phyloP scores from a whole-genome alignment of 1,284 basidiomycete species.

The Meripilus lineatus region DNA sequence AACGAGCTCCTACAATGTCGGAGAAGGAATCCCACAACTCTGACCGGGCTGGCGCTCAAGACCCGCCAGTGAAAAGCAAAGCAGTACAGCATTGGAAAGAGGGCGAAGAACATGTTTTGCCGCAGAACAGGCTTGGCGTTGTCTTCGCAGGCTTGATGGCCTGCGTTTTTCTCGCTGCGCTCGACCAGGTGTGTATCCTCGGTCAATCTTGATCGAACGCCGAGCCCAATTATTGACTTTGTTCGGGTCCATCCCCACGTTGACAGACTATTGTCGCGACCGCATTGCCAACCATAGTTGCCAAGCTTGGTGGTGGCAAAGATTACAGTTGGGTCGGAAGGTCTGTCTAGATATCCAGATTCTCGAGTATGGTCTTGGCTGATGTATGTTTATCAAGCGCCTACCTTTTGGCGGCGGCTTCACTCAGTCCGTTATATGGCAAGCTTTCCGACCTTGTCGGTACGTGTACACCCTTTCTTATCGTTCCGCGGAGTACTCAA shows the following conservation, averaged over 20 bases:
- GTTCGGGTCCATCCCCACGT: neutral
- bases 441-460: conserved; percentile 67
- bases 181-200: conserved; percentile 31
- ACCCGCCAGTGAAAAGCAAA: neutral
- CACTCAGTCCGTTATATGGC: conserved; percentile 68
- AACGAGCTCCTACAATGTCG: neutral
- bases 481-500: neutral
- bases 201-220: too few species aligned
- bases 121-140: conserved; percentile 35
- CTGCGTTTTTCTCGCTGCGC: conserved; percentile 38
- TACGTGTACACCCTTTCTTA: conserved; percentile 11
- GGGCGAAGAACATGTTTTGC: conserved; percentile 35
- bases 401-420: conserved; percentile 69
- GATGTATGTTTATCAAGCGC: conserved; percentile 37
- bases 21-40: neutral
- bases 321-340: conserved; percentile 77
- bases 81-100: conserved; percentile 29
- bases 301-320: conserved; percentile 60
- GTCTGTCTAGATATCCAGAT: conserved; percentile 29
- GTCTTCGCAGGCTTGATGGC: conserved; percentile 38
- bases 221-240: neutral
- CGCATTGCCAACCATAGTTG: conserved; percentile 76
- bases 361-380: conserved; percentile 1
- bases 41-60: neutral
- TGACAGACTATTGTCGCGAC: conserved; percentile 81